Conservation (phyloP, 2,329 filamentous ascomycete genomes). For the Ophiocordyceps sinensis region DNA sequence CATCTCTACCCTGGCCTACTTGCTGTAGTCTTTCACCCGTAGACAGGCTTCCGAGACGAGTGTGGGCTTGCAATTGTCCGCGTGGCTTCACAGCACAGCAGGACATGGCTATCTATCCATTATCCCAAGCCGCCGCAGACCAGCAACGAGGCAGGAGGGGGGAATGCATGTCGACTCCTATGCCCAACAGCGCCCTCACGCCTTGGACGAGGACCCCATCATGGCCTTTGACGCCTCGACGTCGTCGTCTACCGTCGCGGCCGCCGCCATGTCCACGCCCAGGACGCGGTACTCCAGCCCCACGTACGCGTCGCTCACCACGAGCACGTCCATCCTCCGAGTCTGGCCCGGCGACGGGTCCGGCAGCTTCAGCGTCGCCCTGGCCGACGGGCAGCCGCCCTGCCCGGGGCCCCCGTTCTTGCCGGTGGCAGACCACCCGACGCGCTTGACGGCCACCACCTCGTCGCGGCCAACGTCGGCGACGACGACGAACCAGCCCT, state of each 20-base stretch:
- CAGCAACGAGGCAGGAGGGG: too few relatives aligned
- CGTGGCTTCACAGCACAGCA: too few relatives aligned
- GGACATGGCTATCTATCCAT: too few relatives aligned
- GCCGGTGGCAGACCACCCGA: conserved; percentile 47
- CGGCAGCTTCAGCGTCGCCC: conserved; percentile 46
- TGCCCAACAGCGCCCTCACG: not conserved
- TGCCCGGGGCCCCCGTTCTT: conserved; percentile 17
- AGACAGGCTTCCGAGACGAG: too few relatives aligned
- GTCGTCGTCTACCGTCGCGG: conserved; percentile 30
- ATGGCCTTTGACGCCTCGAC: conserved; percentile 24
- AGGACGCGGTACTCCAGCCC: conserved; percentile 47
- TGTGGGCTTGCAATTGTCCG: too few relatives aligned
- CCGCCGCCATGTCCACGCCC: conserved; percentile 35
- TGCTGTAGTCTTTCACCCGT: too few relatives aligned
- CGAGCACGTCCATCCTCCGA: conserved; percentile 55
- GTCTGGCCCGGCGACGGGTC: conserved; percentile 23
- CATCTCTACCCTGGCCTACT: too few relatives aligned
- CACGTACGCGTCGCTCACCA: conserved; percentile 80
- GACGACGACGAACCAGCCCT: conserved; percentile 81
- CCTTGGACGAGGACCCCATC: not conserved
- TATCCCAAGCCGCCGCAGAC: too few relatives aligned
- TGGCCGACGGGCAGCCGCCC: conserved; percentile 35
- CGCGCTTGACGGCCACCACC: conserved; percentile 71
- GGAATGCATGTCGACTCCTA: too few relatives aligned
- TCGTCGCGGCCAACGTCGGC: conserved; percentile 56